phyloP scores from a whole-genome alignment of 371 early-diverging fungal genomes.

The Mucor velutinosus region DNA sequence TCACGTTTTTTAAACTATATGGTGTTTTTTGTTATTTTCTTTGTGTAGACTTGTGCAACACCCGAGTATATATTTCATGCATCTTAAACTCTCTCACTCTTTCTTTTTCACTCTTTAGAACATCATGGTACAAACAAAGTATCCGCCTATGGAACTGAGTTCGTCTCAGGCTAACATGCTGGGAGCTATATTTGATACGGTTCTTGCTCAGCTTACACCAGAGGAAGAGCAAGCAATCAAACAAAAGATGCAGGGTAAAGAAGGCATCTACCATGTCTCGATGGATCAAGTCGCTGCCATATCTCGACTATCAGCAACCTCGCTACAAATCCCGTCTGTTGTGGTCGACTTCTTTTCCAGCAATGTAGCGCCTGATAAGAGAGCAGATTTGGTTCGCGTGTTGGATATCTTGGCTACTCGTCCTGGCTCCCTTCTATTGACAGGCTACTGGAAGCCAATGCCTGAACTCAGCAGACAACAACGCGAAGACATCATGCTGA shows the following conservation, averaged over 20 bases:
- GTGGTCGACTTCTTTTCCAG: constrained; percentile 2
- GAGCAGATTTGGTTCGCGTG: constrained; percentile 7
- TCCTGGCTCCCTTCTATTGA: constrained; percentile 55
- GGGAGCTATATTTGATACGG: constrained; percentile 40
- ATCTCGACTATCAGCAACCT: background rate
- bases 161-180: background rate
- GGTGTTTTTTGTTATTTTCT: background rate
- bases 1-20: background rate
- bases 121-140: background rate
- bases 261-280: background rate
- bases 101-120: background rate
- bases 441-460: constrained; percentile 53
- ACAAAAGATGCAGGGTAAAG: background rate
- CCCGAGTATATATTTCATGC: background rate
- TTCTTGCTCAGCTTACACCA: constrained; percentile 36
- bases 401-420: constrained; percentile 19
- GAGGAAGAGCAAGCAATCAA: constrained; percentile 33
- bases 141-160: background rate
- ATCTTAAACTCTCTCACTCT: background rate
- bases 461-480: constrained; percentile 41
- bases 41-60: background rate
- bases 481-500: constrained; percentile 45
- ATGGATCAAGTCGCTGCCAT: background rate
- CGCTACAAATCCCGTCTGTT: background rate
- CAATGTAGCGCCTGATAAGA: constrained; percentile 13